These are phyloP conservation scores for Leccinellum albellum DNA, from an alignment of 768 basidiomycete species.

Conservation along the genomic window DNA sequence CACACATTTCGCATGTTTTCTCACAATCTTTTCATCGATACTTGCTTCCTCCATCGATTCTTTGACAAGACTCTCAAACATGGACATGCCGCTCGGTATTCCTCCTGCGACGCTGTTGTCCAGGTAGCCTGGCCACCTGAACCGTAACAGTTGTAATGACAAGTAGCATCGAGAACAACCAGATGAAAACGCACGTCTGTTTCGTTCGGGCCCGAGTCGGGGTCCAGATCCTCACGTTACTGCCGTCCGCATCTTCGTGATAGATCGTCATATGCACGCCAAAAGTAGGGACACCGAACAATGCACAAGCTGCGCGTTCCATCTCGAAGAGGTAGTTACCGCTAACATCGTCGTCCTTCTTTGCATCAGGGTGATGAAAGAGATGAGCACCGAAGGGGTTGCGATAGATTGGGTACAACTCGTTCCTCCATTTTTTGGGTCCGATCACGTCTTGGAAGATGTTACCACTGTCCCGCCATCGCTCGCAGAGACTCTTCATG, in stretches of 20 bases:
- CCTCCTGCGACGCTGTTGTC: slow-evolving; percentile 95
- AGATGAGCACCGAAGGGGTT: slow-evolving; percentile 58
- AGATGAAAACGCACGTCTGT: slow-evolving; percentile 61
- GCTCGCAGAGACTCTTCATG: slow-evolving; percentile 65
- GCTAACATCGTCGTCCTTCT: slow-evolving; percentile 29
- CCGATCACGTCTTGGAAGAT: slow-evolving; percentile 65
- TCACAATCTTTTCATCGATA: slow-evolving; percentile 61
- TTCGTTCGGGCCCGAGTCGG: slow-evolving; percentile 84
- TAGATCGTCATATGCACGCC: slow-evolving; percentile 89
- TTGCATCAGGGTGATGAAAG: slow-evolving; percentile 31
- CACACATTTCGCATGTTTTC: slow-evolving; percentile 51
- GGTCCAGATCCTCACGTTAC: slow-evolving; percentile 68
- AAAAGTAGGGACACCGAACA: slow-evolving; percentile 89
- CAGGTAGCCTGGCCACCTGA: slow-evolving; percentile 77
- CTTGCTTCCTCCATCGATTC: slow-evolving; percentile 95
- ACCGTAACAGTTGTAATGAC: background rate
- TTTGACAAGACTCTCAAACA: slow-evolving; percentile 77
- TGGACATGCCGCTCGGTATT: slow-evolving; percentile 72
- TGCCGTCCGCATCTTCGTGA: slow-evolving; percentile 35
- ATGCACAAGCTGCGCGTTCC: slow-evolving; percentile 83
- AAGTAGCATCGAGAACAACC: background rate
- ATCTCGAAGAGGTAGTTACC: slow-evolving; percentile 79
- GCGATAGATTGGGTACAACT: slow-evolving; percentile 75
- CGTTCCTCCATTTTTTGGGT: slow-evolving; percentile 77
- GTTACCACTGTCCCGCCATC: slow-evolving; percentile 63